These are phyloP conservation scores for Phytophthora pluvialis DNA, from an alignment of 352 stramenopile species.

Conservation along the genomic window DNA sequence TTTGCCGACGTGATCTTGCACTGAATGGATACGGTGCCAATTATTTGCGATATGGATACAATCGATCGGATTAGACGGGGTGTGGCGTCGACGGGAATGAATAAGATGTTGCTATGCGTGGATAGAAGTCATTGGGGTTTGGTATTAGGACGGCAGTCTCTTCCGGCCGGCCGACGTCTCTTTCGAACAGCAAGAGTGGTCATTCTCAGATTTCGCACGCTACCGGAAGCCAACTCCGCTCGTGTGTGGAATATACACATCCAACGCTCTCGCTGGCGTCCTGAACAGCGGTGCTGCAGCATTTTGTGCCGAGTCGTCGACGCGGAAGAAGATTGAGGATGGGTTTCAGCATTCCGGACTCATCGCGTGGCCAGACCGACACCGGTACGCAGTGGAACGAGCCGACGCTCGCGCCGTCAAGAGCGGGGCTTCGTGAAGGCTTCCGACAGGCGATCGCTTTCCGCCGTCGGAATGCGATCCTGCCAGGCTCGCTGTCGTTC, in stretches of 20 bases:
- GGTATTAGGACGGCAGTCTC: not conserved
- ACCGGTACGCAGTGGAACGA: slow-evolving; percentile 21
- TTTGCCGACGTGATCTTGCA: not conserved
- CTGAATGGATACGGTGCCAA: slow-evolving; percentile 14
- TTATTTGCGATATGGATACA: slow-evolving; percentile 15
- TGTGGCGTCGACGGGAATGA: not conserved
- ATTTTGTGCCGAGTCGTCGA: not conserved
- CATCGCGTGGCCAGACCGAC: slow-evolving; percentile 30
- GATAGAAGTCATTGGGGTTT: not conserved
- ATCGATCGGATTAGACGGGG: slow-evolving; percentile 9
- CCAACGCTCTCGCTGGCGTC: slow-evolving; percentile 20
- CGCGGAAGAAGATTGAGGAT: slow-evolving; percentile 34
- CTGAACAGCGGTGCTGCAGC: not conserved
- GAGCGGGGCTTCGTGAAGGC: slow-evolving; percentile 22
- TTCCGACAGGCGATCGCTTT: slow-evolving; percentile 32
- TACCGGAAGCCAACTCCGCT: slow-evolving; percentile 6
- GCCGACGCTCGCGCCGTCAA: slow-evolving; percentile 3
- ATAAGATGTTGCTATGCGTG: slow-evolving; percentile 16
- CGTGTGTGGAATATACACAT: slow-evolving; percentile 32
- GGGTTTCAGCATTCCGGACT: slow-evolving; percentile 77
- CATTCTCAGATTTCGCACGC: slow-evolving; percentile 36
- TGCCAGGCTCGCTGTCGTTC: slow-evolving; percentile 49
- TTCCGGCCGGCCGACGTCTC: slow-evolving; percentile 3
- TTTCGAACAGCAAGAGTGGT: slow-evolving; percentile 2
- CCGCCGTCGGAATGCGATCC: slow-evolving; percentile 66